These are phyloP conservation scores for Calvatia gigantea DNA, from an alignment of 768 basidiomycete genomes.

Conservation along the genomic window DNA sequence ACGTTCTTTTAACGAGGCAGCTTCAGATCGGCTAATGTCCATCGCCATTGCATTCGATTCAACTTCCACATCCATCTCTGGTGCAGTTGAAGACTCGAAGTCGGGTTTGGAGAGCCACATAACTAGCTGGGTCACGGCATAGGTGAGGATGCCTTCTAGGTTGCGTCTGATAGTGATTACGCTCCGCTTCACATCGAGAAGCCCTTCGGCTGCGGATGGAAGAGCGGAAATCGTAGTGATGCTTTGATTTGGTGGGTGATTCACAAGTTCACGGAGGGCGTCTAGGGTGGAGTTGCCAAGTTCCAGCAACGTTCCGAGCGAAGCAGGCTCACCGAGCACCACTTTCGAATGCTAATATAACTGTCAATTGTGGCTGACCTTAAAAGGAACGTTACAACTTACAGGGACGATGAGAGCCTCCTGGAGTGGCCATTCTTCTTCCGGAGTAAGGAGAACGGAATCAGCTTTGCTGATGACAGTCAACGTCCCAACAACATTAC, in stretches of 20 bases:
- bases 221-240: constrained; percentile 32
- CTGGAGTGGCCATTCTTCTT: constrained; percentile 69
- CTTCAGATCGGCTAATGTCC: constrained; percentile 28
- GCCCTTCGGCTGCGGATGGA: constrained; percentile 23
- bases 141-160: constrained; percentile 66
- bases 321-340: constrained; percentile 76
- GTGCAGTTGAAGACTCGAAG: constrained; percentile 38
- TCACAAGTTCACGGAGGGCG: constrained; percentile 62
- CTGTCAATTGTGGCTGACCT: constrained; percentile 1
- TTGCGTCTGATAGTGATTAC: constrained; percentile 54
- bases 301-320: constrained; percentile 85
- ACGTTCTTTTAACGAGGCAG: constrained; percentile 27
- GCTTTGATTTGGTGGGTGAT: constrained; percentile 55
- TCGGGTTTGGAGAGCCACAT: constrained; percentile 78
- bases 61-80: constrained; percentile 43
- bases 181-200: constrained; percentile 55
- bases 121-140: constrained; percentile 72
- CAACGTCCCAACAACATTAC: constrained; percentile 67
- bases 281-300: constrained; percentile 76
- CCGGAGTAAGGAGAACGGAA: constrained; percentile 54
- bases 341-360: constrained; percentile 74
- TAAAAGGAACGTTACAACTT: constrained; percentile 24
- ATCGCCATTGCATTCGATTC: constrained; percentile 27
- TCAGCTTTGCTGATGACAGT: constrained; percentile 71
- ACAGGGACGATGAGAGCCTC: constrained; percentile 75